These are phyloP conservation scores for Panicum virgatum DNA, from an alignment of 202 grass and related monocot species.

Conservation along the genomic window DNA sequence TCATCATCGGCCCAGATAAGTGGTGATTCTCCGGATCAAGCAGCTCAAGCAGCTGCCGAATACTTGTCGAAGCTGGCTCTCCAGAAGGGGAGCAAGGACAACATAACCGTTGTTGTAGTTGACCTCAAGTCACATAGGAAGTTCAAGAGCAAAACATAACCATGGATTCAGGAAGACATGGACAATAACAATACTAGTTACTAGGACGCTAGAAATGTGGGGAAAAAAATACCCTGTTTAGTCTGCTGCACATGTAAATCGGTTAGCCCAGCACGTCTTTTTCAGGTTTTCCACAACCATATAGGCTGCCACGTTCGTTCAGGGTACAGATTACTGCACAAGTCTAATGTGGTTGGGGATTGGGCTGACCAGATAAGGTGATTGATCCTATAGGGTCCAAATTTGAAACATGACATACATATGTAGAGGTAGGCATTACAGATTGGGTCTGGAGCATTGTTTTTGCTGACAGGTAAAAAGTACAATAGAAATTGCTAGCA, in stretches of 20 bases:
- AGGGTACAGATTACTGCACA: slow-evolving; percentile 23
- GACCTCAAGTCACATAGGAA: slow-evolving; percentile 77
- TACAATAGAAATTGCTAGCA: slow-evolving; percentile 2
- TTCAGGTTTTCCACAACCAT: neutral
- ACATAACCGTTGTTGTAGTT: slow-evolving; percentile 75
- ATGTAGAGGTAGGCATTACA: slow-evolving; percentile 8
- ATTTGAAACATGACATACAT: neutral
- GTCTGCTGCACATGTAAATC: slow-evolving; percentile 18
- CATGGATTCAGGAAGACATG: slow-evolving; percentile 6
- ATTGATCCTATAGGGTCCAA: slow-evolving; percentile 7
- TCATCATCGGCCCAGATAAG: slow-evolving; percentile 31
- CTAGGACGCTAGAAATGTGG: slow-evolving; percentile 34
- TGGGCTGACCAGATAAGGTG: neutral
- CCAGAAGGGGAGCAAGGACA: slow-evolving; percentile 92
- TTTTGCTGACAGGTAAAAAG: slow-evolving; percentile 9
- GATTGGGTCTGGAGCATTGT: slow-evolving; percentile 17
- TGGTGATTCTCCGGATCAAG: slow-evolving; percentile 46
- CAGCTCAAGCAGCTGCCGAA: slow-evolving; percentile 79
- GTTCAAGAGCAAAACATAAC: slow-evolving; percentile 68
- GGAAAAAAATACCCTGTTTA: slow-evolving; percentile 22
- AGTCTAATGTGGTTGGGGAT: neutral
- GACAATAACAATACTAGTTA: slow-evolving; percentile 23
- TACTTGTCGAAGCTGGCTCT: slow-evolving; percentile 67
- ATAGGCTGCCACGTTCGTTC: slow-evolving; percentile 31
- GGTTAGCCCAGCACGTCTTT: slow-evolving; percentile 25